Percentiles rank a stretch among this genome's conserved stretches.
Evolutionary conservation across 345 rosid genomes (phyloP).

Genomic region (Excoecaria cochinchinensis): DNA sequence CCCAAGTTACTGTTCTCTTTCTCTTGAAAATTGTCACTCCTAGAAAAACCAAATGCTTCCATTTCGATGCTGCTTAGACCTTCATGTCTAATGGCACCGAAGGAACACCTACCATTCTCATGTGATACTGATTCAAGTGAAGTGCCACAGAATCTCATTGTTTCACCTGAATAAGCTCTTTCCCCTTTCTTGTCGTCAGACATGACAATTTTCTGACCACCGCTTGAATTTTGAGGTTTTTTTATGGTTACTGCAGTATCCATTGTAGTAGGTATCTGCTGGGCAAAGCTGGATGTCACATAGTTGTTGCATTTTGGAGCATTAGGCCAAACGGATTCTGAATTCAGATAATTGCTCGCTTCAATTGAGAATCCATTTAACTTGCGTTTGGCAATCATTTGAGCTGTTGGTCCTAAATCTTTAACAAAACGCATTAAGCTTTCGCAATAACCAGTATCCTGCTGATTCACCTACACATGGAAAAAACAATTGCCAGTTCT

Average conservation of each 20-base stretch:
- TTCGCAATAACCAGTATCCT: slow-evolving; percentile 35
- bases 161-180: slow-evolving; percentile 4
- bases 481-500: not conserved
- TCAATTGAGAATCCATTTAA: slow-evolving; percentile 25
- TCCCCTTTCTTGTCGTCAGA: slow-evolving; percentile 4
- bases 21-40: slow-evolving; percentile 7
- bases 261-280: not conserved
- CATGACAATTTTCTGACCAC: not conserved
- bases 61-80: not conserved
- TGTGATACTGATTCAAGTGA: slow-evolving; percentile 8
- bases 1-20: slow-evolving; percentile 3
- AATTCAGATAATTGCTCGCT: slow-evolving; percentile 17
- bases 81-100: slow-evolving; percentile 8
- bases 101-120: not conserved
- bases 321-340: slow-evolving; percentile 19
- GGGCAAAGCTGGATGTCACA: slow-evolving; percentile 11
- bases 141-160: not conserved
- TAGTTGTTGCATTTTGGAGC: slow-evolving; percentile 12
- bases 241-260: not conserved
- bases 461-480: slow-evolving; percentile 34
- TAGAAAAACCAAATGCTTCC: not conserved
- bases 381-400: slow-evolving; percentile 41
- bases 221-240: slow-evolving; percentile 9
- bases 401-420: slow-evolving; percentile 53
- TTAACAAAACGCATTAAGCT: slow-evolving; percentile 45